Evolutionary conservation across 805 yeast genomes (phyloP).

Genomic region (Candida coleopterorum): DNA sequence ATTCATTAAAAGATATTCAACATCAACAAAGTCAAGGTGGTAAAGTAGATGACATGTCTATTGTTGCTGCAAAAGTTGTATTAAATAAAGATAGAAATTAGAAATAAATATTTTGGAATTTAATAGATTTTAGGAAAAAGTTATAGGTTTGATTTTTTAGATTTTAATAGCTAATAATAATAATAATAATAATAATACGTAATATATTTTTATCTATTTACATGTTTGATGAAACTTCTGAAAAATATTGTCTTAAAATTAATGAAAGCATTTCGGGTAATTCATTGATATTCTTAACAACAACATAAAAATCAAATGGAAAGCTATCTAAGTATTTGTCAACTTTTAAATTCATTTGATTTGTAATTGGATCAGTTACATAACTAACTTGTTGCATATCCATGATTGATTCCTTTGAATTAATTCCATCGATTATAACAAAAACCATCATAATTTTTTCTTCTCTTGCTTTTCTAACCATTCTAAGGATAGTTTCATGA

Average conservation of each 20-base stretch:
- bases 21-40: slow-evolving; percentile 42
- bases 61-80: slow-evolving; percentile 44
- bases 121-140: not conserved
- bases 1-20: slow-evolving; percentile 29
- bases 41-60: slow-evolving; percentile 50
- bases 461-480: slow-evolving; percentile 90
- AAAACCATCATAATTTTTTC: slow-evolving; percentile 91
- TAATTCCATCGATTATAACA: slow-evolving; percentile 87
- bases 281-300: slow-evolving; percentile 83
- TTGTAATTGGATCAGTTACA: slow-evolving; percentile 56
- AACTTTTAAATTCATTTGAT: slow-evolving; percentile 69
- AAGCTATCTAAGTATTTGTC: slow-evolving; percentile 84
- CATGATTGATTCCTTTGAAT: slow-evolving; percentile 77
- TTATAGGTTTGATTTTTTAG: not conserved
- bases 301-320: slow-evolving; percentile 96
- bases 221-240: slow-evolving; percentile 44
- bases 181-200: slow-evolving; percentile 4
- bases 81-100: not conserved
- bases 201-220: not conserved
- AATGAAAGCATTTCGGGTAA: slow-evolving; percentile 87
- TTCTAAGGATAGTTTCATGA: slow-evolving; percentile 73
- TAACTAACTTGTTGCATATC: slow-evolving; percentile 94
- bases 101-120: not conserved
- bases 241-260: slow-evolving; percentile 87
- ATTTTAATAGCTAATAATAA: not conserved